phyloP scores from a whole-genome alignment of 139 green algal species.

The Dunaliella primolecta region DNA sequence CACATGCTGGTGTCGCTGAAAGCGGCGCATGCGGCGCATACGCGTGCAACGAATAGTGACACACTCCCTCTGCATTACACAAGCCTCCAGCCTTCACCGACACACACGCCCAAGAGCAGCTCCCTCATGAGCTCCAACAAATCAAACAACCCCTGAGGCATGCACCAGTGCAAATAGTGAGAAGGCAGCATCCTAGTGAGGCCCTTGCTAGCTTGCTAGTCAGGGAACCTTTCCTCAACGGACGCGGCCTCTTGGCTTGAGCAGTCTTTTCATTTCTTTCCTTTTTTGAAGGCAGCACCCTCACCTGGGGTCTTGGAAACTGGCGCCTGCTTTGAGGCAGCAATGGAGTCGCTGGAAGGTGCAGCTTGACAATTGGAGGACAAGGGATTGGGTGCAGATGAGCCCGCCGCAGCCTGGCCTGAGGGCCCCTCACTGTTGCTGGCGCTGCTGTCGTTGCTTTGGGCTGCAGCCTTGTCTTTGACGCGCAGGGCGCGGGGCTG shows the following conservation, averaged over 20 bases:
- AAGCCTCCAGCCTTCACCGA: too few relatives aligned
- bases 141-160: too few relatives aligned
- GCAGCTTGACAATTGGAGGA: background rate
- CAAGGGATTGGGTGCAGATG: background rate
- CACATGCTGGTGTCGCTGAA: too few relatives aligned
- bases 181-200: background rate
- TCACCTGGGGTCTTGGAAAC: background rate
- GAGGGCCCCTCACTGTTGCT: background rate
- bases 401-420: background rate
- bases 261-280: too few relatives aligned
- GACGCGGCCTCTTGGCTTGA: too few relatives aligned
- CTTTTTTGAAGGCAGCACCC: background rate
- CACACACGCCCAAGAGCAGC: too few relatives aligned
- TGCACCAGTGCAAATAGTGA: too few relatives aligned
- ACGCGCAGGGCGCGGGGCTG: background rate
- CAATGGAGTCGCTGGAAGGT: background rate
- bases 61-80: too few relatives aligned
- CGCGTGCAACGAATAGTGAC: too few relatives aligned
- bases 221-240: background rate
- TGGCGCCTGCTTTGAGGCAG: background rate
- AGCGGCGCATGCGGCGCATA: too few relatives aligned
- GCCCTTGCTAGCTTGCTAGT: background rate
- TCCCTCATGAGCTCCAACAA: too few relatives aligned
- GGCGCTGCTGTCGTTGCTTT: background rate
- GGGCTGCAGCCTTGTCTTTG: background rate